Evolutionary conservation across 495 filamentous ascomycete species (phyloP), one percentile per base, ranked within the genome.

Genomic region (Talaromyces proteolyticus): DNA sequence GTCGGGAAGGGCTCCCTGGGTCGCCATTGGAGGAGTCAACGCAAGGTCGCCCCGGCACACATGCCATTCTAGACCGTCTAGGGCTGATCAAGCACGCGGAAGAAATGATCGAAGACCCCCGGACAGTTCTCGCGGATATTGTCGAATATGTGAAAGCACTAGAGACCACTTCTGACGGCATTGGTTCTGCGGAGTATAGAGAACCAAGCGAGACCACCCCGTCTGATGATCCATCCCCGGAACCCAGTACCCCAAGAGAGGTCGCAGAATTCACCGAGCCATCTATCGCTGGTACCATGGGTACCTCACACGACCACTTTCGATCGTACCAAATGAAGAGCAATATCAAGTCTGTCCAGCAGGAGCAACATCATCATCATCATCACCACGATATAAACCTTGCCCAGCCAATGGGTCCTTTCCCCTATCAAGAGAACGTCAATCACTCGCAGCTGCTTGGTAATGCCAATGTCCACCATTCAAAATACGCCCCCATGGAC

Each of bases 21-120:
- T 70, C 73, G 39, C 64, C 69, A 8, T 67, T 75, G 11, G 63
- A 54, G 34, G 68, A 73, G 55, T 58, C 63, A 3, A 57, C 63
- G 23, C 69, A 73, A 29, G 72, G 72, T 6, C 61, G 70, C 48
- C 72, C 69, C 21, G 49, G 73, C 12, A 75, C 72, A 4, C 72
- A 75, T 50, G 66, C 69, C 2, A 75, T 75, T 23, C 58, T 75
- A 42, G 72, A 75, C 50, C 65, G 72, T 0, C 54, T 75, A 44
- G 72, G 72, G 1, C 53, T 75, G 22, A 75, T 75, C 51, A 73
- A 73, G 47, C 72, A 75, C 54, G 72, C 72, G n/a, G 72, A 75
- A 51, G 69, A 73, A 21, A 34, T 36, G 29, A 39, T 40, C 6
- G 47, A 49, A 49, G 47, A 49, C 22, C 47, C 47, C 3, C 47